These are phyloP conservation scores for Botryotinia calthae DNA, from an alignment of 2,329 filamentous ascomycete species.

Conservation along the genomic window DNA sequence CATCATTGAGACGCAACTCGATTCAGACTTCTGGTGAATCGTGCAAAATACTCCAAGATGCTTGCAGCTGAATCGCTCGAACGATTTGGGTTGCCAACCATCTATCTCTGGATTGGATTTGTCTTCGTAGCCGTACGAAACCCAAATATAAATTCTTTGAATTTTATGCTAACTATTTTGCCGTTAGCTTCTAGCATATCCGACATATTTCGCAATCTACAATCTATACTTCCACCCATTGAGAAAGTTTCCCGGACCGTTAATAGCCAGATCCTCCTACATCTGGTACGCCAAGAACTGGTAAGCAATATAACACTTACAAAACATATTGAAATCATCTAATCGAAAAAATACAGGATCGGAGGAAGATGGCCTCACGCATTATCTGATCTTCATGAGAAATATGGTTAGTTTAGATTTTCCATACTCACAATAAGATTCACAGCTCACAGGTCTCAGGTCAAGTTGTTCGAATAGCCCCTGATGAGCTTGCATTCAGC, in stretches of 20 bases:
- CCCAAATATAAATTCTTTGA: background rate
- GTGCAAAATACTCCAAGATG: background rate
- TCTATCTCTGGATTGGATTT: constrained; percentile 4
- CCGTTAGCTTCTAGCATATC: background rate
- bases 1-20: background rate
- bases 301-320: background rate
- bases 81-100: background rate
- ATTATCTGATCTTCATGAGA: constrained; percentile 2
- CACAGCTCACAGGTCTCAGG: background rate
- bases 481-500: constrained; percentile 14
- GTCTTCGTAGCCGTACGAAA: background rate
- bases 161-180: background rate
- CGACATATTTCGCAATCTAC: constrained; percentile 12
- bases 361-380: constrained; percentile 7
- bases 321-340: background rate
- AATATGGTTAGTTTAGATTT: background rate
- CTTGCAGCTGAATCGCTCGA: background rate
- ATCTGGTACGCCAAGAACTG: constrained; percentile 19
- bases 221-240: constrained; percentile 19
- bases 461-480: background rate
- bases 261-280: constrained; percentile 10
- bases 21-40: background rate
- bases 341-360: background rate
- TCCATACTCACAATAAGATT: background rate
- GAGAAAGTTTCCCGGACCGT: constrained; percentile 15